phyloP scores from a whole-genome alignment of 148 eudicot species.

The Amaranthus hypochondriacus region DNA sequence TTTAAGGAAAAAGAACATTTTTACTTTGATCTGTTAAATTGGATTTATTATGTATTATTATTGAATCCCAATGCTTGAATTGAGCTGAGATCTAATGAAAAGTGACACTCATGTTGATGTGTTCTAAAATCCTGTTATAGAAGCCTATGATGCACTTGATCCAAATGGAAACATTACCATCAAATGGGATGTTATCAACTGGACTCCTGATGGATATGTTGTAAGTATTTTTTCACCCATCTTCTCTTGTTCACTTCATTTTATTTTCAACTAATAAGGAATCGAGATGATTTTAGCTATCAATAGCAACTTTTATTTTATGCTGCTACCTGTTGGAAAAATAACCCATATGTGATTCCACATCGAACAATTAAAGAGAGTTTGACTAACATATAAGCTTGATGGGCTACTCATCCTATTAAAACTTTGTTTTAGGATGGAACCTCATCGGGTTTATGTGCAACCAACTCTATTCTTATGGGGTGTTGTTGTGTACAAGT shows the following conservation, averaged over 20 bases:
- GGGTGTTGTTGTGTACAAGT: too few species aligned
- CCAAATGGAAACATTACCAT: conserved; percentile 68
- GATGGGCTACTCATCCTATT: too few species aligned
- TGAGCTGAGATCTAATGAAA: conserved; percentile 25
- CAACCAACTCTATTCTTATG: too few species aligned
- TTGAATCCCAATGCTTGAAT: neutral
- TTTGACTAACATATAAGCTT: too few species aligned
- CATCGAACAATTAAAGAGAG: too few species aligned
- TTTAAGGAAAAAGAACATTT: neutral
- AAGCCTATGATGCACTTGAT: conserved; percentile 69
- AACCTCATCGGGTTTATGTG: too few species aligned
- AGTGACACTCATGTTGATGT: too few species aligned
- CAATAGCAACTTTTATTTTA: neutral
- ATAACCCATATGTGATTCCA: too few species aligned
- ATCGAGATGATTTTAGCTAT: neutral
- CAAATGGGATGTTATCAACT: conserved; percentile 58
- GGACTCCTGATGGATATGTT: conserved; percentile 67
- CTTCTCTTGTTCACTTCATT: neutral
- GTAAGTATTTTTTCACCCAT: conserved; percentile 39
- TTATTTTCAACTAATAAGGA: neutral
- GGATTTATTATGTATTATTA: neutral
- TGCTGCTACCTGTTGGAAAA: neutral
- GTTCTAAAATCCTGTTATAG: conserved; percentile 26
- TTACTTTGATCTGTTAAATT: conserved; percentile 16
- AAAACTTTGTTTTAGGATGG: too few species aligned